A percentile compares a stretch with the other conserved stretches of the same genome.
phyloP scores from a whole-genome alignment of 305 asterid genomes.

The Solanum hybrid region DNA sequence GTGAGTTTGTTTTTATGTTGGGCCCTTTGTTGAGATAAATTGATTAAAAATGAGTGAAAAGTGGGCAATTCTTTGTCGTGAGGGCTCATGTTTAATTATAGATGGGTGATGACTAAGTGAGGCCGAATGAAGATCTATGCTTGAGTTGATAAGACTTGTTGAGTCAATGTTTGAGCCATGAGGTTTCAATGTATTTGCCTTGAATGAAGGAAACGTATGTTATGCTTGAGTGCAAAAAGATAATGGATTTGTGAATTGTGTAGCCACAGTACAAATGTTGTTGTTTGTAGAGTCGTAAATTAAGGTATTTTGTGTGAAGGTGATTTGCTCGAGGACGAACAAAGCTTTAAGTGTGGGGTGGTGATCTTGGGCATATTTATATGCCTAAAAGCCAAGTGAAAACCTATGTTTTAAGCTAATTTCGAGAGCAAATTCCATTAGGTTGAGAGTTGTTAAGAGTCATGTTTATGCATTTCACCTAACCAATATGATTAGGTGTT shows the following conservation, averaged over 20 bases:
- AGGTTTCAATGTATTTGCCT: not conserved
- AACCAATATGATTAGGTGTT: not conserved
- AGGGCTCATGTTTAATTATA: not conserved
- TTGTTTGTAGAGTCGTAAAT: not conserved
- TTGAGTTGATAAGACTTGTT: not conserved
- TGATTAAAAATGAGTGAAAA: not conserved
- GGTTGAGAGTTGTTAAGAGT: not conserved
- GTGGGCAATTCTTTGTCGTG: not conserved
- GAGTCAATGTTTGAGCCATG: not conserved
- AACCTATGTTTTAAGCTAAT: not conserved
- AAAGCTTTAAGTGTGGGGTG: not conserved
- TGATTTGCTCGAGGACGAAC: not conserved
- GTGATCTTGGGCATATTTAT: not conserved
- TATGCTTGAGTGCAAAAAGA: not conserved
- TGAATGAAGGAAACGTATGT: not conserved
- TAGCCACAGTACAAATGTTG: not conserved
- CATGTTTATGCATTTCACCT: not conserved
- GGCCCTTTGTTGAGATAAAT: not conserved
- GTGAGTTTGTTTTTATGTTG: not conserved
- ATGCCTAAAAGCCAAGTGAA: not conserved
- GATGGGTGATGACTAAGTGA: not conserved
- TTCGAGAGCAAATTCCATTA: not conserved
- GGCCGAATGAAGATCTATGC: not conserved
- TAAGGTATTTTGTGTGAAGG: not conserved
- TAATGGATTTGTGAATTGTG: not conserved